Base-by-base conservation (phyloP, 2,329 filamentous ascomycete species). In the Immersiporthe knoxdaviesiana region DNA sequence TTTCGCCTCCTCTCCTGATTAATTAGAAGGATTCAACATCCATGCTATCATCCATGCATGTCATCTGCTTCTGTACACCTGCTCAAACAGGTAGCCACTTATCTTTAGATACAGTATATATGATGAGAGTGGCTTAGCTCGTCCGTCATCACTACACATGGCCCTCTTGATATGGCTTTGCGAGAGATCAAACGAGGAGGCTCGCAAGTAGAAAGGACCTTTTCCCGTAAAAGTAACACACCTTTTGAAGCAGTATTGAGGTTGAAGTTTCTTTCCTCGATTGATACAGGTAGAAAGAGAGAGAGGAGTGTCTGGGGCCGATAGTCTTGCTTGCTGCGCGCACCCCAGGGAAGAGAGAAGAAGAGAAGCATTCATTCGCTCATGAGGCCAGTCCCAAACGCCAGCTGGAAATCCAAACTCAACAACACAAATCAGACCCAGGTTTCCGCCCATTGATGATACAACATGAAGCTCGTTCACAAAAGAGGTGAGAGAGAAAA, bases 271-370 rank as follows among this genome's bases (percentile, higher is more conserved):
- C 7, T 27, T 27, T 10, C n/a, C 35, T 62, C 59, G 35, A 41
- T 41, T 63, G 24, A 47, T 63, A 63, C 61, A 63, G 39, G 24
- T 47, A 47, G 61, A 63, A 41, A 47, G 61, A 41, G 35, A 47
- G 61, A 63, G 61, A 47, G 61, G 61, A 50, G 61, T 63, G 41
- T 63, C 27, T 35, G 61, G 18, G 41, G 27, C 21, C 24, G 8
- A 63, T 47, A 35, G 14, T 47, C 61, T 50, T 47, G 41, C 18
- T 30, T 32, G 39, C 21, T 21, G 7, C n/a, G n/a, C n/a, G 7
- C 5, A n/a, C 27, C 61, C 37, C 41, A 30, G 39, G 8, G 24
- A 44, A 63, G 32, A 61, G 11, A 35, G 14, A 62, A 60, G 35
- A 37, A n/a, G 5, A 44, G 41, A 44, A 44, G 4, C n/a, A 44